Evolutionary conservation across 108 stramenopile genomes (phyloP).

Genomic region (Conticribra guillardii): DNA sequence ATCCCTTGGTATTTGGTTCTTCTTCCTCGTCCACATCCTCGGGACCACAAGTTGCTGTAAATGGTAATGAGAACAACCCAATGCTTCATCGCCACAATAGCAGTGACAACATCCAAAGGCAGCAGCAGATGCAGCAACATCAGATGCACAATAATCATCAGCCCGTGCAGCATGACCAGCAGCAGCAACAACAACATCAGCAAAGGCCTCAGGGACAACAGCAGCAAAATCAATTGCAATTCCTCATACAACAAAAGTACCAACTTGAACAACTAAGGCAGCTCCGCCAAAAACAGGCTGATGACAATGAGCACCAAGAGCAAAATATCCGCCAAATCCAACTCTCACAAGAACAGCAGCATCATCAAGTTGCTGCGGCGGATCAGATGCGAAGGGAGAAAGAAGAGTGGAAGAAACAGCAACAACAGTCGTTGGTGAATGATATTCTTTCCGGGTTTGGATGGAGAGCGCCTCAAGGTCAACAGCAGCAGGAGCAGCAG

Average conservation of each 20-base stretch:
- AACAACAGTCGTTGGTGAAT: neutral
- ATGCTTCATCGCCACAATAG: too few relatives aligned
- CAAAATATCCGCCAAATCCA: neutral
- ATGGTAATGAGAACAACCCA: neutral
- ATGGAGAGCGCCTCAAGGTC: neutral
- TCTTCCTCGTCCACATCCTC: too few relatives aligned
- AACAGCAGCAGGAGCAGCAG: neutral
- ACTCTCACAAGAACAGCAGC: neutral
- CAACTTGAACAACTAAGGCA: neutral
- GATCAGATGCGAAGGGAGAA: neutral
- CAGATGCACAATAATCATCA: too few relatives aligned
- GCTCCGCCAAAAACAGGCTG: neutral
- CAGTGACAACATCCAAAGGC: too few relatives aligned
- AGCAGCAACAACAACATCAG: too few relatives aligned
- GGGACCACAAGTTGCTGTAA: neutral
- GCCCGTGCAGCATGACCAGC: too few relatives aligned
- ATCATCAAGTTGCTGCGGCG: neutral
- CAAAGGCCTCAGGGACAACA: neutral
- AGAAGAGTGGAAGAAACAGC: neutral
- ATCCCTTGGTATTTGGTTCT: too few relatives aligned
- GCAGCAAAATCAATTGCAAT: neutral
- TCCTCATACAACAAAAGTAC: neutral
- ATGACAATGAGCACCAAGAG: neutral
- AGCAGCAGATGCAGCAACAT: too few relatives aligned
- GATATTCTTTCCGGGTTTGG: neutral